phyloP scores from a whole-genome alignment of 768 basidiomycete genomes.

The Chalciporus piperatus region DNA sequence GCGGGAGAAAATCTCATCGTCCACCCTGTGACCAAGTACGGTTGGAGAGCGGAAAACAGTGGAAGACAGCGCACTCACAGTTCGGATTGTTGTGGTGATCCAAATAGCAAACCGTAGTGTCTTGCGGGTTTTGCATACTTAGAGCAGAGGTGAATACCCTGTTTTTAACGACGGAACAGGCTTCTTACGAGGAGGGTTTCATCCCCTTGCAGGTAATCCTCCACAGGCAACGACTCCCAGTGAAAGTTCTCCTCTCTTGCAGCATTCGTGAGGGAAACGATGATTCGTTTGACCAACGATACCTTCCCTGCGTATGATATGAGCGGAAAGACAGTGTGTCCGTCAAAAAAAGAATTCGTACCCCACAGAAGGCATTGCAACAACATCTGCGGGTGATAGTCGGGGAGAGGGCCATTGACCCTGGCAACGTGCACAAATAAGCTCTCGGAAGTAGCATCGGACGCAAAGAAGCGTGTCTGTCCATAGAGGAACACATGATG shows the following conservation, averaged over 20 bases:
- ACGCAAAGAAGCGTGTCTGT: conserved; percentile 33
- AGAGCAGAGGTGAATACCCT: neutral
- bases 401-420: conserved; percentile 81
- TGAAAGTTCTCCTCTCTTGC: conserved; percentile 14
- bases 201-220: conserved; percentile 36
- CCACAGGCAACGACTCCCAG: conserved; percentile 55
- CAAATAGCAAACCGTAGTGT: conserved; percentile 55
- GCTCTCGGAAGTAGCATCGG: conserved; percentile 37
- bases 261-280: conserved; percentile 58
- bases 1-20: conserved; percentile 60
- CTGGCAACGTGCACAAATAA: conserved; percentile 82
- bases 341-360: conserved; percentile 33
- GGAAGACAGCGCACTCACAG: conserved; percentile 38
- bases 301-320: conserved; percentile 59
- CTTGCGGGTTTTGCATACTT: conserved; percentile 27
- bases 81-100: conserved; percentile 38
- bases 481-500: conserved; percentile 83
- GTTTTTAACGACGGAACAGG: neutral
- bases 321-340: neutral
- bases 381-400: conserved; percentile 93
- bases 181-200: conserved; percentile 19
- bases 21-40: conserved; percentile 35
- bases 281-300: conserved; percentile 79
- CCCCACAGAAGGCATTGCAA: conserved; percentile 93
- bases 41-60: neutral